Conservation (phyloP, 371 early-diverging fungal genomes). For the Rhizopus delemar region DNA sequence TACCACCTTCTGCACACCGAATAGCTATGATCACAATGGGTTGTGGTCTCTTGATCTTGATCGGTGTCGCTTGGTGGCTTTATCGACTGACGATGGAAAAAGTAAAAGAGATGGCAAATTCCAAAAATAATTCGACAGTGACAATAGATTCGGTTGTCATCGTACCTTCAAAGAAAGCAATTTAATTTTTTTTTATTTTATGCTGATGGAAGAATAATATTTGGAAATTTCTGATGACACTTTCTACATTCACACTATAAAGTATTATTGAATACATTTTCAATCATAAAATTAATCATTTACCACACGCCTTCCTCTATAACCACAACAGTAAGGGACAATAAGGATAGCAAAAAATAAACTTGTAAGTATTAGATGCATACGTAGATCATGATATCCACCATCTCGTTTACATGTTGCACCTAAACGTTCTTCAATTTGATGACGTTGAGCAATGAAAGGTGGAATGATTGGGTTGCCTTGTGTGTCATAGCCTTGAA, state of each 20-base stretch:
- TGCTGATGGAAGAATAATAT: conserved; percentile 33
- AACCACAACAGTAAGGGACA: conserved; percentile 50
- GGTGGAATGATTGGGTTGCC: conserved; percentile 40
- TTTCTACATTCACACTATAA: conserved; percentile 45
- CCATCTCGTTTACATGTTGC: conserved; percentile 32
- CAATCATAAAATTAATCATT: neutral
- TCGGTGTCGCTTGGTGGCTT: conserved; percentile 24
- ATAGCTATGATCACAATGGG: conserved; percentile 38
- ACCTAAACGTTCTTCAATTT: conserved; percentile 40
- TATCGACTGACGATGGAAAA: conserved; percentile 28
- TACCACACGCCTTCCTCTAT: conserved; percentile 40
- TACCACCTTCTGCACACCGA: conserved; percentile 44
- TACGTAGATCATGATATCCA: conserved; percentile 45
- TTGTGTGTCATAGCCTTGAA: conserved; percentile 41
- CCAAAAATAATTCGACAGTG: neutral
- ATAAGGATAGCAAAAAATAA: conserved; percentile 39
- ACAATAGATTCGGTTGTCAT: conserved; percentile 3
- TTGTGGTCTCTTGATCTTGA: conserved; percentile 22
- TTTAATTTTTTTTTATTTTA: conserved; percentile 3
- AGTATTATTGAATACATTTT: too few species aligned
- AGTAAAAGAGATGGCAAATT: conserved; percentile 14
- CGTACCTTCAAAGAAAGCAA: conserved; percentile 10
- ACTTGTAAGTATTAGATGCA: conserved; percentile 41
- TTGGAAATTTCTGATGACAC: conserved; percentile 43
- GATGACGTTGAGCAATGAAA: conserved; percentile 41